Base-by-base conservation (phyloP, 2,329 filamentous ascomycete species). In the Coniochaeta sp. region DNA sequence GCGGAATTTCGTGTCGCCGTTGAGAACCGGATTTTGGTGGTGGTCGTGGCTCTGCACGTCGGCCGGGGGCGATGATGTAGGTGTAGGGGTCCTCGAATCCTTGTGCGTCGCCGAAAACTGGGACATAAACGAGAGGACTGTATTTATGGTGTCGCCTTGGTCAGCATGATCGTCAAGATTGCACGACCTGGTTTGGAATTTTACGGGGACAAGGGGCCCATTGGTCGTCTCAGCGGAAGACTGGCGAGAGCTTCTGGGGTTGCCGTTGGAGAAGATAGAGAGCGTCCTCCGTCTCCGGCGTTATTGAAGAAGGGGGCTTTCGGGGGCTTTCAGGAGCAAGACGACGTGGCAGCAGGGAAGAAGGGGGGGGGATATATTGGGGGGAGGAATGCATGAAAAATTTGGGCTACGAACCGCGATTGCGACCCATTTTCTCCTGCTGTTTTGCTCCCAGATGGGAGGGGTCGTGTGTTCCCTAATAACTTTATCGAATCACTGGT, bases 101-200 rank as follows among this genome's bases (percentile, higher is more conserved):
- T 68, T 69, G 62, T 73, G 69, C 62, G 75, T 73, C 65, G 77
- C 78, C 65, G 88, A 89, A 79, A 90, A 87, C 76, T 88, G 86
- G 74, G 89, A 91, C 83, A 96, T 93, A 76, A 96, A 96, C 68
- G 91, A 96, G 68, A 92, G 81, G 60, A 96, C 91, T 96, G 42
- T 22, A 12, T 47, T 73, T 65, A 59, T 60, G 62, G 68, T 65
- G 59, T 63, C 61, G 63, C 64, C 61, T 60, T 63, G 59, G 68
- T 75, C 72, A 75, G 72, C 66, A 71, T 64, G 65, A 69, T 57
- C 61, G 34, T 36, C 65, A 55, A 63, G 50, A 62, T 64, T 62
- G 42, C 62, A 63, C n/a, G 42, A 52, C 58, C 38, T 61, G 28
- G 17, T 34, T 24, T 55, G 26, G 54, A 17, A 5, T 2, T 36